phyloP scores from a whole-genome alignment of 2,329 filamentous ascomycete genomes.

The Talaromyces piceae region DNA sequence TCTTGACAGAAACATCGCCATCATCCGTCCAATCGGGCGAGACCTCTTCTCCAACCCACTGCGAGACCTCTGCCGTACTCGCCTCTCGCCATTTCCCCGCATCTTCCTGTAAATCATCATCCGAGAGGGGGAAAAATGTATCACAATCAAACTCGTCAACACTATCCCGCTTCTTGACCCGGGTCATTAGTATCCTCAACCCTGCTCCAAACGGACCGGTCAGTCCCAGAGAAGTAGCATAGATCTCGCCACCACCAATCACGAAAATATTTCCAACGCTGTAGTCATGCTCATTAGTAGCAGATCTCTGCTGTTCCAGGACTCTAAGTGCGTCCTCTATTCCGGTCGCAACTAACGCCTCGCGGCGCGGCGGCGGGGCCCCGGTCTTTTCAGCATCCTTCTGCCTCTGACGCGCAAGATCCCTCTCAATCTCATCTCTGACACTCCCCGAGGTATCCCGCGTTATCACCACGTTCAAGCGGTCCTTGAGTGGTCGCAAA shows the following conservation, averaged over 20 bases:
- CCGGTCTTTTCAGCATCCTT: slow-evolving; percentile 12
- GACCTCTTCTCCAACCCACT: slow-evolving; percentile 38
- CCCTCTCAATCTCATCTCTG: slow-evolving; percentile 23
- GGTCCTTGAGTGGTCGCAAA: slow-evolving; percentile 70
- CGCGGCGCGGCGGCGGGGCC: slow-evolving; percentile 16
- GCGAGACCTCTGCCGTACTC: slow-evolving; percentile 26
- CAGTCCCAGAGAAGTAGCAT: slow-evolving; percentile 56
- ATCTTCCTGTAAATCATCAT: slow-evolving; percentile 19
- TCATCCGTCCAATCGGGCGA: slow-evolving; percentile 39
- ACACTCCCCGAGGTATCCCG: slow-evolving; percentile 27
- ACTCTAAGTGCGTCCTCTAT: slow-evolving; percentile 50
- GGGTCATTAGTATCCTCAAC: slow-evolving; percentile 35
- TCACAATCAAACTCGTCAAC: slow-evolving; percentile 36
- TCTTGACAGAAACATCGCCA: slow-evolving; percentile 43
- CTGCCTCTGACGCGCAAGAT: slow-evolving; percentile 25
- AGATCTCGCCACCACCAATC: slow-evolving; percentile 86
- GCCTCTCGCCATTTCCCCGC: slow-evolving; percentile 27
- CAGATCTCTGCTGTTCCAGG: slow-evolving; percentile 21
- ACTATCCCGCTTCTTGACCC: slow-evolving; percentile 19
- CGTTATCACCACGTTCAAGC: slow-evolving; percentile 77
- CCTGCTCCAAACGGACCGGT: slow-evolving; percentile 11
- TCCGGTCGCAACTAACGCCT: slow-evolving; percentile 48
- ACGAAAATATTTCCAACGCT: slow-evolving; percentile 64
- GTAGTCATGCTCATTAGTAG: background rate
- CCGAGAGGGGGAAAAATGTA: slow-evolving; percentile 40